Conservation (phyloP, 345 rosid species). For the Passiflora organensis region DNA sequence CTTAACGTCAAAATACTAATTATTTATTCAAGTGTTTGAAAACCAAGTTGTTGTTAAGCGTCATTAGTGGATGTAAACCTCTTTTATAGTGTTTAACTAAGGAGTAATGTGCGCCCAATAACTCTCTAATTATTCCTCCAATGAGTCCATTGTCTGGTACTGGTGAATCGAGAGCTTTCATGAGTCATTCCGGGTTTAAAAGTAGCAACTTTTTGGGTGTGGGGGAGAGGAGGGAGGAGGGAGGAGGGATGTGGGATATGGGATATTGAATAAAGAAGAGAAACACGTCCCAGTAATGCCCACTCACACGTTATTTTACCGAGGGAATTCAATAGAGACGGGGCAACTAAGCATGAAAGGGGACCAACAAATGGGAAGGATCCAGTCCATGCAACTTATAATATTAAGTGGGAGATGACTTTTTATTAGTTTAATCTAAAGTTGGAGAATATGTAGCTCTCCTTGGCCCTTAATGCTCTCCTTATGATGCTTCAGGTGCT, state of each 20-base stretch:
- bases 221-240: too few species aligned
- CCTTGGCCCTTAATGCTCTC: constrained; percentile 18
- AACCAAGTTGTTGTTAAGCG: neutral
- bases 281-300: constrained; percentile 45
- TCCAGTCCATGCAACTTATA: constrained; percentile 59
- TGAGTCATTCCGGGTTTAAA: constrained; percentile 2
- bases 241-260: constrained; percentile 39
- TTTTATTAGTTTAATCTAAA: constrained; percentile 37
- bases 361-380: constrained; percentile 46
- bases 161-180: constrained; percentile 1
- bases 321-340: constrained; percentile 22
- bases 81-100: neutral
- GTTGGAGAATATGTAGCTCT: constrained; percentile 26
- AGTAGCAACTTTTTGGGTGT: constrained; percentile 24
- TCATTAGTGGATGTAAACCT: neutral
- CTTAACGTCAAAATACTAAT: neutral
- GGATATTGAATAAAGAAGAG: constrained; percentile 9
- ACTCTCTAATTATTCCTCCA: neutral
- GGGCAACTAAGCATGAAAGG: constrained; percentile 37
- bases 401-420: constrained; percentile 37
- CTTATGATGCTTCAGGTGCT: constrained; percentile 45
- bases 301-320: constrained; percentile 51
- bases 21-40: too few species aligned
- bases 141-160: constrained; percentile 4
- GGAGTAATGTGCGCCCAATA: too few species aligned